These are phyloP conservation scores for Pinus taeda DNA, from an alignment of 75 land plant species.

Conservation along the genomic window DNA sequence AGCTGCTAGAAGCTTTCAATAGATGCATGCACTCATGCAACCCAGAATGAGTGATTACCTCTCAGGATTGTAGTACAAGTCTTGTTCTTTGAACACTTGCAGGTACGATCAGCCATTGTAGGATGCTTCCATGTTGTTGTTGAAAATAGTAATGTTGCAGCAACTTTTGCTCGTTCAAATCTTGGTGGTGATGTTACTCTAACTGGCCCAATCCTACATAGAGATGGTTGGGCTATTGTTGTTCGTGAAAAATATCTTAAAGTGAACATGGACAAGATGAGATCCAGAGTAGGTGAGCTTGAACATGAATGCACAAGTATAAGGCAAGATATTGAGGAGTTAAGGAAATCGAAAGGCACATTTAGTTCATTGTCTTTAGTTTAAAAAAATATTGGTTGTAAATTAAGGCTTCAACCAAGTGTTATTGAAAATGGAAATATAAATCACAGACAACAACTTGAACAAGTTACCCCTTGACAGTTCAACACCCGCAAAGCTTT, in stretches of 20 bases:
- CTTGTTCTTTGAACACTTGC: conserved; percentile 86
- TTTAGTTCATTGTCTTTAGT: conserved; percentile 24
- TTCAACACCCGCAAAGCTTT: conserved; percentile 33
- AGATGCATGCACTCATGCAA: conserved; percentile 91
- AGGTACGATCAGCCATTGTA: conserved; percentile 64
- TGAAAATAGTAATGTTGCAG: conserved; percentile 30
- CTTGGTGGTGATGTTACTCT: background rate
- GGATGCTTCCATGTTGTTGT: conserved; percentile 44
- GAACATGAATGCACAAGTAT: conserved; percentile 69
- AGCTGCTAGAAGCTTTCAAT: conserved; percentile 73
- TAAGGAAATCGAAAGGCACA: conserved; percentile 37
- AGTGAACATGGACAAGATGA: conserved; percentile 70
- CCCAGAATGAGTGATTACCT: conserved; percentile 86
- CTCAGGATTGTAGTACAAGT: conserved; percentile 67
- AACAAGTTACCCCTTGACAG: conserved; percentile 19
- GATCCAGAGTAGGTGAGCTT: conserved; percentile 60
- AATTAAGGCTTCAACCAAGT: conserved; percentile 20
- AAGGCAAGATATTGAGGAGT: conserved; percentile 61
- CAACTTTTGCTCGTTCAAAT: background rate
- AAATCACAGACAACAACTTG: conserved; percentile 21
- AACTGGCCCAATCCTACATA: conserved; percentile 26
- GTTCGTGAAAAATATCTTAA: conserved; percentile 53
- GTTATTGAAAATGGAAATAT: conserved; percentile 13
- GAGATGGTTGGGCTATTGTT: conserved; percentile 58
- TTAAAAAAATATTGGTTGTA: conserved; percentile 40